Evolutionary conservation across 305 asterid genomes (phyloP).

Genomic region (Fraxinus latifolia): DNA sequence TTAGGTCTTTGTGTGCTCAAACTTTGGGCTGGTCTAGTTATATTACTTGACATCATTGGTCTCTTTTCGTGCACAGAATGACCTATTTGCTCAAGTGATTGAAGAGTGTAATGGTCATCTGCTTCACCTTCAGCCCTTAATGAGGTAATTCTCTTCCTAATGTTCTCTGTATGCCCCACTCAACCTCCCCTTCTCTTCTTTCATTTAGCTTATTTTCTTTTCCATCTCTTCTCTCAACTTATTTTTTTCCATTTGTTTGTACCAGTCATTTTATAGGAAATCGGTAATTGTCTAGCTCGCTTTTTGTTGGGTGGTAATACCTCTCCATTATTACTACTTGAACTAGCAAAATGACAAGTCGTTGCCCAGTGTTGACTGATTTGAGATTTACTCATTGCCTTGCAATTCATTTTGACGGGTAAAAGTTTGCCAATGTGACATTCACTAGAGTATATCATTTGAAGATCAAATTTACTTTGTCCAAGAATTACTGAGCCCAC

Average conservation of each 20-base stretch:
- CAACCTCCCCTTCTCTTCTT: background rate
- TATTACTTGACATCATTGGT: slow-evolving; percentile 16
- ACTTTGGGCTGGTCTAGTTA: slow-evolving; percentile 16
- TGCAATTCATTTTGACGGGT: background rate
- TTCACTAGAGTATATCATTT: background rate
- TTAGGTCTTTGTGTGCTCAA: background rate
- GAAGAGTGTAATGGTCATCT: slow-evolving; percentile 80
- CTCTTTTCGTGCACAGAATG: slow-evolving; percentile 41
- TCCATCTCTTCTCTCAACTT: background rate
- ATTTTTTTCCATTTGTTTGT: background rate
- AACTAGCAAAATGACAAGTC: background rate
- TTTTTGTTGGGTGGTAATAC: background rate
- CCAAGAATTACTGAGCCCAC: background rate
- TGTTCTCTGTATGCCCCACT: background rate
- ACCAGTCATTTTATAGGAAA: background rate
- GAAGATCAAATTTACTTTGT: background rate
- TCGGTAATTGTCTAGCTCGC: background rate
- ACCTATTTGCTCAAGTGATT: slow-evolving; percentile 68
- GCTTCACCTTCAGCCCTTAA: slow-evolving; percentile 58
- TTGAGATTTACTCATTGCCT: background rate
- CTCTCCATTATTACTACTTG: background rate
- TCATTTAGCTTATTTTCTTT: background rate
- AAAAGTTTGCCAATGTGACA: background rate
- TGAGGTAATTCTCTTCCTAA: slow-evolving; percentile 52
- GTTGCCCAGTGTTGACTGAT: background rate